phyloP scores from a whole-genome alignment of 805 yeast genomes.

The Metschnikowia aberdeeniae region DNA sequence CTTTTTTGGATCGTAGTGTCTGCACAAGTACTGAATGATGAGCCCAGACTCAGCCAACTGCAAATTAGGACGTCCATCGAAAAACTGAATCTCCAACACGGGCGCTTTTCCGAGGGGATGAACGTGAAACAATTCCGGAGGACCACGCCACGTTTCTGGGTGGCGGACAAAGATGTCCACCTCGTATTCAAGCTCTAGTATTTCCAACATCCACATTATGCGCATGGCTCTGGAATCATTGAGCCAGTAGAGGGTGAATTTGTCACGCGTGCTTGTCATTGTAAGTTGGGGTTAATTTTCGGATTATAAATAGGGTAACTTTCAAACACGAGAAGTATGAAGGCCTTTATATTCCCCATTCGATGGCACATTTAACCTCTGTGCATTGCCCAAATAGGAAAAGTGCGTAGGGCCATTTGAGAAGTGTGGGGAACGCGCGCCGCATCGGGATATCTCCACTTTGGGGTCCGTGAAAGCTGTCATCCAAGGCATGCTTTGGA shows the following conservation, averaged over 20 bases:
- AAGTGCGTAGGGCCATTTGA: constrained; percentile 4
- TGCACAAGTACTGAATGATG: constrained; percentile 50
- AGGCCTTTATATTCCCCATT: neutral
- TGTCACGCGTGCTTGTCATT: constrained; percentile 10
- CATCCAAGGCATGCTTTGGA: no score
- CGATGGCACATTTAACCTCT: neutral
- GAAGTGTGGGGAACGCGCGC: constrained; percentile 5
- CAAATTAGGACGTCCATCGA: constrained; percentile 32
- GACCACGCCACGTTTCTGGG: constrained; percentile 38
- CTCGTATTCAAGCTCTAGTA: constrained; percentile 51
- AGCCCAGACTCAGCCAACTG: constrained; percentile 58
- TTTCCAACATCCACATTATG: constrained; percentile 62
- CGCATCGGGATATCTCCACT: neutral
- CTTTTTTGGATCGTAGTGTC: constrained; percentile 43
- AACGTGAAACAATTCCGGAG: constrained; percentile 41
- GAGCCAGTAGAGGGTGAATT: constrained; percentile 31
- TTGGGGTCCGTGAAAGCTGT: no score
- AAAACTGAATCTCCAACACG: constrained; percentile 39
- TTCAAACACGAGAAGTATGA: neutral
- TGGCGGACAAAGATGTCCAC: constrained; percentile 51
- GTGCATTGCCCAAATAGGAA: constrained; percentile 4
- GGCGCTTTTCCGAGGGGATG: constrained; percentile 69
- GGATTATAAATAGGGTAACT: neutral
- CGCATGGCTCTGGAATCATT: constrained; percentile 58
- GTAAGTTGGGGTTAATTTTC: neutral